Conservation (phyloP, 73 alveolate species). For the Tetrahymena borealis region DNA sequence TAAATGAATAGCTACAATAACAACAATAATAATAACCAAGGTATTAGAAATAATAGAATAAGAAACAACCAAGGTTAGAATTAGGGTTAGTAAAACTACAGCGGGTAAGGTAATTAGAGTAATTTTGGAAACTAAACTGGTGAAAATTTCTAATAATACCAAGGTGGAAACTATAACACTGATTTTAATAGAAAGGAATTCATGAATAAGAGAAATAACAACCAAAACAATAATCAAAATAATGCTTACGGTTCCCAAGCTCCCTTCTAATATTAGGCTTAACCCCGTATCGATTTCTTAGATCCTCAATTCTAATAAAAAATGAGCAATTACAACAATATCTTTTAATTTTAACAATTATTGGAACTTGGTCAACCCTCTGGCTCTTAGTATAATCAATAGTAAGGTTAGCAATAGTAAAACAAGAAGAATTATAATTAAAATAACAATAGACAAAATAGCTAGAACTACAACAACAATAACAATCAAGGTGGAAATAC, state of each 20-base stretch:
- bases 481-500: neutral
- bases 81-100: neutral
- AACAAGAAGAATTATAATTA: neutral
- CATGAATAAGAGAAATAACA: neutral
- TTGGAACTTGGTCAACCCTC: too few species aligned
- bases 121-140: too few species aligned
- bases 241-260: neutral
- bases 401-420: neutral
- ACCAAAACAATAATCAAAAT: neutral
- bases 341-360: neutral
- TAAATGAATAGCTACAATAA: neutral
- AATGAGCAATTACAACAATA: neutral
- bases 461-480: neutral
- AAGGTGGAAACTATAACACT: neutral
- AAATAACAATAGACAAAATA: neutral
- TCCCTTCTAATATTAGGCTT: neutral
- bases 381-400: too few species aligned
- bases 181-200: neutral
- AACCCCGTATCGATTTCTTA: neutral
- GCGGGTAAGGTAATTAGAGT: neutral
- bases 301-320: neutral
- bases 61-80: neutral
- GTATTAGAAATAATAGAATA: neutral
- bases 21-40: neutral
- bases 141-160: neutral